Evolutionary conservation across 2,329 filamentous ascomycete species (phyloP), one percentile per base, ranked within the genome.

Genomic region (Penicillium fuscoglaucum): DNA sequence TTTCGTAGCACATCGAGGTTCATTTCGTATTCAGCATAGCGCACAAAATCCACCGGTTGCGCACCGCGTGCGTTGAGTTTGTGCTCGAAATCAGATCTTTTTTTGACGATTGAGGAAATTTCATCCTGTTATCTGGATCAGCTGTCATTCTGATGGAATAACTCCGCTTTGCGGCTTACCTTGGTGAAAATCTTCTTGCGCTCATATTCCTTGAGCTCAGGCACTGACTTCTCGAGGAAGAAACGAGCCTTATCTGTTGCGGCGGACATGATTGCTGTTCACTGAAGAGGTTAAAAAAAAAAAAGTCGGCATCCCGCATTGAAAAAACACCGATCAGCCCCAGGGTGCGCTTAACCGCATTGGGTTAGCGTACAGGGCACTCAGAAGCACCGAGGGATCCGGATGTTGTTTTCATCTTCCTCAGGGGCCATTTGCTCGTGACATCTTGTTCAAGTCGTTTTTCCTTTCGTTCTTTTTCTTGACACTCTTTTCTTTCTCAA

Each of bases 241-340:
- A 93, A 98, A 58, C 93, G 90, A 56, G 93, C 95, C 78, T 97
- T 98, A 72, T 98, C 95, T 63, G 90, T 89, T 58, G 95, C 88
- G 43, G 87, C 89, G 1, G 92, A 85, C 91, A 96, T 96, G 59
- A 52, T 69, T 70, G 69, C 58, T 45, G 55, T 54, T 55, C 51
- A 28, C 33, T 60, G 44, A 39, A 52, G 50, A 47, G 56, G 19
- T 52, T 41, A 55, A 52, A 61, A 57, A 64, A 44, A 44, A 44
- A 66, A 68, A 72, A 74, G 63, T 70, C 66, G 65, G 65, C 61
- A 71, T 72, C 70, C 70, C 70, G 68, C 69, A 67, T 59, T 39
- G 58, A 61, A 66, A 65, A 63, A 61, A 61, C 66, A 62, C 52
- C 55, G 60, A 55, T 56, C 28, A 41, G 55, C 55, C 53, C 53